A percentile compares a stretch with the other conserved stretches of the same genome.
Evolutionary conservation across 2,329 filamentous ascomycete genomes (phyloP).

Genomic region (Diaporthe sp.): DNA sequence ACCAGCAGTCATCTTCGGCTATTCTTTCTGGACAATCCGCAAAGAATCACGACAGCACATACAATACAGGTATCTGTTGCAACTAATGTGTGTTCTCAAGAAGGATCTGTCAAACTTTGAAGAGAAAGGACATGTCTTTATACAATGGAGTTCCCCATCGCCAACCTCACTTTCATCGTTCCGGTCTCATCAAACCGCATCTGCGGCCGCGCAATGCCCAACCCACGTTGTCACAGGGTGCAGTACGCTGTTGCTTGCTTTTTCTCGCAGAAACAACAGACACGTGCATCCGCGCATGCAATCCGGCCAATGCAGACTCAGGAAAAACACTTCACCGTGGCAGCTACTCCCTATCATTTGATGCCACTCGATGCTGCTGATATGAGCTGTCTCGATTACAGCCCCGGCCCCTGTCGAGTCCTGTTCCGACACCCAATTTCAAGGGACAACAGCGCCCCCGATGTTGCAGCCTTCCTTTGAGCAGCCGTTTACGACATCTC

Average conservation of each 20-base stretch:
- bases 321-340: too few species aligned
- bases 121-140: neutral
- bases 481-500: slow-evolving; percentile 1
- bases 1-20: neutral
- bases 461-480: neutral
- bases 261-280: neutral
- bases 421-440: neutral
- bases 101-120: neutral
- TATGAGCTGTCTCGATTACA: neutral
- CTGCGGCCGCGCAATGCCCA: neutral
- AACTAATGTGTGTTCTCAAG: neutral
- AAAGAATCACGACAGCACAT: neutral
- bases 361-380: neutral
- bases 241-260: neutral
- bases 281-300: neutral
- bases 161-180: neutral
- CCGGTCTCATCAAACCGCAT: neutral
- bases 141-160: neutral
- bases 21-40: neutral
- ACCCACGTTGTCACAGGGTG: neutral
- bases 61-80: too few species aligned
- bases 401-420: neutral
- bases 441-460: neutral
- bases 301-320: neutral
- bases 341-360: neutral